Evolutionary conservation across 352 stramenopile genomes (phyloP).

Genomic region (Globisporangium okanoganense): DNA sequence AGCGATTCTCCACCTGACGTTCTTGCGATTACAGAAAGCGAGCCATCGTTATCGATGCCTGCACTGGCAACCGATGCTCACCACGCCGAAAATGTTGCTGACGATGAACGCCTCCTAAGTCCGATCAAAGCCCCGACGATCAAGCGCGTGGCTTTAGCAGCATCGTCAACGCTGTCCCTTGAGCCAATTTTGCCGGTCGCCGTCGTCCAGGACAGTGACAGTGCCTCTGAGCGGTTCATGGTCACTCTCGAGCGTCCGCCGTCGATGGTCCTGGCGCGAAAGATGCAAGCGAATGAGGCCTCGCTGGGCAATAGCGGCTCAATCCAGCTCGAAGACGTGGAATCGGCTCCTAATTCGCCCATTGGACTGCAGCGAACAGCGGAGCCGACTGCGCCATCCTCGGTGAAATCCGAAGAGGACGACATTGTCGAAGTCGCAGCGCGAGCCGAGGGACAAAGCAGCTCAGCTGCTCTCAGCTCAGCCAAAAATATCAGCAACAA

Average conservation of each 20-base stretch:
- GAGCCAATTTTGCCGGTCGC: neutral
- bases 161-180: neutral
- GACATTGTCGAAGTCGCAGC: constrained; percentile 5
- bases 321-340: constrained; percentile 27
- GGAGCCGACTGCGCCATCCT: neutral
- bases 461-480: neutral
- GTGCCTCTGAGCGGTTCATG: neutral
- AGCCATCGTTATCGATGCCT: neutral
- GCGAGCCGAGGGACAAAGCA: neutral
- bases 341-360: constrained; percentile 19
- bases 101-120: neutral
- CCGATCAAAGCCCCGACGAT: neutral
- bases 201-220: neutral
- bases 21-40: neutral
- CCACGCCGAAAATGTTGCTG: neutral
- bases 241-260: constrained; percentile 21
- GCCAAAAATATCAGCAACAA: neutral
- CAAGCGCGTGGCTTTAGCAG: neutral
- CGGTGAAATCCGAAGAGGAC: constrained; percentile 3
- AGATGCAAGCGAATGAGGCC: constrained; percentile 9
- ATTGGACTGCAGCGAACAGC: neutral
- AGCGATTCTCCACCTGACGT: neutral
- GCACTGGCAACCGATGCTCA: neutral
- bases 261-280: constrained; percentile 19
- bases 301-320: neutral